Percentiles rank a stretch among this genome's conserved stretches.
Conservation (phyloP, 2,329 filamentous ascomycete genomes). For the Cladorrhinum sp. region DNA sequence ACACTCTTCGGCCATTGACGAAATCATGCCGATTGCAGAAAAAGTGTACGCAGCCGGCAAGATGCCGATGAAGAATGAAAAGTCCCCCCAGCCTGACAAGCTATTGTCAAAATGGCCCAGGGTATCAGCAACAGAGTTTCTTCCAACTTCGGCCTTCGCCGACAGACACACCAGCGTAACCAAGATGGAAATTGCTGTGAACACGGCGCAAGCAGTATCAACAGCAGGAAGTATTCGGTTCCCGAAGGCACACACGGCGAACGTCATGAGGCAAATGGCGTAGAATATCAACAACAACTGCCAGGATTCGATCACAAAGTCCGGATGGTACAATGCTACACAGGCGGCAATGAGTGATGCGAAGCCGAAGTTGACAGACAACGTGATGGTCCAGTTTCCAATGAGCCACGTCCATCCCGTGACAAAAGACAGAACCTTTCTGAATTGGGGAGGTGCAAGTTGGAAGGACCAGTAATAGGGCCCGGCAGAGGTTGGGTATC, state of each 20-base stretch:
- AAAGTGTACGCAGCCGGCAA: constrained; percentile 58
- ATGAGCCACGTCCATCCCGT: constrained; percentile 53
- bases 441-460: constrained; percentile 39
- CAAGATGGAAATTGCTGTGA: constrained; percentile 54
- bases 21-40: constrained; percentile 60
- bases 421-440: constrained; percentile 48
- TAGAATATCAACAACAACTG: constrained; percentile 62
- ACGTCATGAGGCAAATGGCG: constrained; percentile 52
- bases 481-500: constrained; percentile 50
- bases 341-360: constrained; percentile 52
- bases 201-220: constrained; percentile 55
- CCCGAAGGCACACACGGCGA: constrained; percentile 54
- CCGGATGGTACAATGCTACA: constrained; percentile 52
- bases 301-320: constrained; percentile 51
- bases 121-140: constrained; percentile 49
- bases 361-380: constrained; percentile 55
- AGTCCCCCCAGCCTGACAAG: constrained; percentile 55
- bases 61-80: constrained; percentile 62
- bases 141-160: constrained; percentile 50
- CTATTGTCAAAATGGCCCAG: constrained; percentile 55
- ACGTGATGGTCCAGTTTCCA: constrained; percentile 51
- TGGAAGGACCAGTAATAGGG: constrained; percentile 55
- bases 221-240: constrained; percentile 57
- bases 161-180: constrained; percentile 56
- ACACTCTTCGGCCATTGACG: constrained; percentile 61